phyloP scores from a whole-genome alignment of 352 stramenopile genomes.

The Phytophthora litchii region DNA sequence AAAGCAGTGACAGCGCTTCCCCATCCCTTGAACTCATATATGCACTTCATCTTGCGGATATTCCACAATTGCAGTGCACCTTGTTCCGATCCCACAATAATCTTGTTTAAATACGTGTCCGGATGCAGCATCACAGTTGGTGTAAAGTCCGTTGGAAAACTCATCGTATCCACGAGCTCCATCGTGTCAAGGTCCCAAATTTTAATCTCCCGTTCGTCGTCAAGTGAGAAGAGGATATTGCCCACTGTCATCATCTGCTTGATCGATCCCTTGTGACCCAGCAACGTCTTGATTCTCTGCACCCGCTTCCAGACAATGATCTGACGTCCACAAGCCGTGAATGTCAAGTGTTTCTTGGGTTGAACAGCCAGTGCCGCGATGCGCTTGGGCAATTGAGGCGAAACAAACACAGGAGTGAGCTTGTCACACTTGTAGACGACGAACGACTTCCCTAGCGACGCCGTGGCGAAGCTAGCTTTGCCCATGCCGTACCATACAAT shows the following conservation, averaged over 20 bases:
- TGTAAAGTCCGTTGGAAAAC: slow-evolving; percentile 63
- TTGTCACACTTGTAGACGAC: slow-evolving; percentile 92
- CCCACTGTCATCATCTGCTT: slow-evolving; percentile 60
- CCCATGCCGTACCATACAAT: slow-evolving; percentile 89
- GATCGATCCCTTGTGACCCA: slow-evolving; percentile 63
- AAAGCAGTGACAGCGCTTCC: slow-evolving; percentile 70
- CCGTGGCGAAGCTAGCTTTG: slow-evolving; percentile 88
- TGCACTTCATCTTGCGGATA: slow-evolving; percentile 86
- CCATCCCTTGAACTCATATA: slow-evolving; percentile 88
- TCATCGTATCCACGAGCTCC: slow-evolving; percentile 59
- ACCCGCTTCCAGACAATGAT: slow-evolving; percentile 81
- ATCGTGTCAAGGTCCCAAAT: slow-evolving; percentile 77
- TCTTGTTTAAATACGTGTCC: slow-evolving; percentile 95
- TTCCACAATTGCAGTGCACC: slow-evolving; percentile 92
- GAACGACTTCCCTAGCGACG: slow-evolving; percentile 90
- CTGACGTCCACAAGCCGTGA: slow-evolving; percentile 73
- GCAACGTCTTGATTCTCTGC: slow-evolving; percentile 54
- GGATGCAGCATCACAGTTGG: slow-evolving; percentile 89
- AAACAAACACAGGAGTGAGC: slow-evolving; percentile 85
- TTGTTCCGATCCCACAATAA: slow-evolving; percentile 87
- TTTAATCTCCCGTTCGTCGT: slow-evolving; percentile 53
- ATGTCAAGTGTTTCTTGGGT: slow-evolving; percentile 75
- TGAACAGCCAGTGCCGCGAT: slow-evolving; percentile 70
- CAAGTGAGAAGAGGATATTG: slow-evolving; percentile 74
- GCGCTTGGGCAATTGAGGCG: slow-evolving; percentile 78